These are phyloP conservation scores for Setomelanomma holmii DNA, from an alignment of 2,329 filamentous ascomycete species.

Conservation along the genomic window DNA sequence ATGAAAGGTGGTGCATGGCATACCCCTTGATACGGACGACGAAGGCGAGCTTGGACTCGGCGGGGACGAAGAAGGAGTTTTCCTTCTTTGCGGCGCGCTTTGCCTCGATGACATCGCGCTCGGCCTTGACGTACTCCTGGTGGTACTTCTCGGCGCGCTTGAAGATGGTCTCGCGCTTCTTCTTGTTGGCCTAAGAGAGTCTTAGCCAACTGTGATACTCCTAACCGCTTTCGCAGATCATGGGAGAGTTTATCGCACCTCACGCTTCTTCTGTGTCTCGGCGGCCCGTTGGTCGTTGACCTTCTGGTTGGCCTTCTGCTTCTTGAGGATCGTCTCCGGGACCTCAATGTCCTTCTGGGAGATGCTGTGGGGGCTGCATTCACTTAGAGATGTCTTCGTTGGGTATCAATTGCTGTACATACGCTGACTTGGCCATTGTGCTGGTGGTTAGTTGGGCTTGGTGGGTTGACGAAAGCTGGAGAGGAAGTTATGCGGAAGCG, in stretches of 20 bases:
- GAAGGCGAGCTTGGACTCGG: constrained; percentile 97
- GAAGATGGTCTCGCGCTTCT: constrained; percentile 99
- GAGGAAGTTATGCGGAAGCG: constrained; percentile 17
- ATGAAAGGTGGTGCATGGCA: constrained; percentile 33
- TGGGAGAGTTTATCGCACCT: constrained; percentile 76
- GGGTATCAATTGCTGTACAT: constrained; percentile 16
- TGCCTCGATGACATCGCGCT: constrained; percentile 97
- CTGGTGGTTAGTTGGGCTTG: constrained; percentile 44
- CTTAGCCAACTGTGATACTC: constrained; percentile 49
- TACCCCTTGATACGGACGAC: constrained; percentile 98
- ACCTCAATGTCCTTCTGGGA: constrained; percentile 96
- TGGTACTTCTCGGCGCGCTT: constrained; percentile 99
- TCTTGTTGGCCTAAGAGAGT: constrained; percentile 85
- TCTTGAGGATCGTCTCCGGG: constrained; percentile 99
- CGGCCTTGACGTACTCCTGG: constrained; percentile 97
- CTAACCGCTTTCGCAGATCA: constrained; percentile 45
- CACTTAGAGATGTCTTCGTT: background rate
- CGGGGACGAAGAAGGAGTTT: constrained; percentile 92
- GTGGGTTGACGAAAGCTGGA: constrained; percentile 35
- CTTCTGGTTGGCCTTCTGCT: constrained; percentile 99
- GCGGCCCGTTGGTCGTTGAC: constrained; percentile 85
- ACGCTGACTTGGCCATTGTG: constrained; percentile 48
- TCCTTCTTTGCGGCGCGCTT: constrained; percentile 87
- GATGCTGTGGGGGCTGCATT: constrained; percentile 61
- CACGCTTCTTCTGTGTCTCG: constrained; percentile 86